Evolutionary conservation across 352 stramenopile genomes (phyloP), one percentile per base, ranked within the genome.

Genomic region (Phytopythium ostracodes): DNA sequence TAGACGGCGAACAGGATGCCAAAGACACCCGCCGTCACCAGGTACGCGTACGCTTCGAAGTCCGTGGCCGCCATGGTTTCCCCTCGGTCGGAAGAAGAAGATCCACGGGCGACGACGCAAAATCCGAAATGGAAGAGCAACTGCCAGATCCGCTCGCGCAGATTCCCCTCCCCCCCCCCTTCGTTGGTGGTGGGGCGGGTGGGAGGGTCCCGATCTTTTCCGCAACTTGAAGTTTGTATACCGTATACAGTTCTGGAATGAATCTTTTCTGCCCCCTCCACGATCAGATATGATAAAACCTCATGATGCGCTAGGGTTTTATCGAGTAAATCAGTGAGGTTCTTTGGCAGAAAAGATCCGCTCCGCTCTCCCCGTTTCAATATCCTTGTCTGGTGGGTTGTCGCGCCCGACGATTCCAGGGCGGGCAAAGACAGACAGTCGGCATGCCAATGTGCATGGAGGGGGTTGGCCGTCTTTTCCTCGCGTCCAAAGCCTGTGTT

Each of bases 1-100:
- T 91, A 95, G 60, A 63, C 74, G 17, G 86, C 84, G 61, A 95
- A 95, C 63, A 91, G 68, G 42, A 95, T 77, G 65, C 86, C 86
- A 62, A 95, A 95, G 47, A 92, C 74, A 51, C 68, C 56, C 46
- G 86, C 66, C 50, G 71, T 60, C 61, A 90, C 74, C 9, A 93
- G 42, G 66, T 84, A 91, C 53, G 77, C 79, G 73, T 89, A 87
- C 42, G 52, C 81, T 75, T 90, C 84, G 25, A 71, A 60, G 55
- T 60, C 72, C 25, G 70, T 68, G 68, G 68, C 70, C 70, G 72
- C 79, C 80, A 92, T 92, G 60, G 53, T 64, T 15, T 49, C 40
- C 55, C 43, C 60, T 64, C 33, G 47, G 52, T 61, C 67, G 59
- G 52, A 56, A 44, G 64, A 57, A 46, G 64, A 58, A 38, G 33